Percentiles rank a stretch among this genome's conserved stretches.
These are phyloP conservation scores for Phialophora chinensis DNA, from an alignment of 2,329 filamentous ascomycete genomes.

Conservation along the genomic window DNA sequence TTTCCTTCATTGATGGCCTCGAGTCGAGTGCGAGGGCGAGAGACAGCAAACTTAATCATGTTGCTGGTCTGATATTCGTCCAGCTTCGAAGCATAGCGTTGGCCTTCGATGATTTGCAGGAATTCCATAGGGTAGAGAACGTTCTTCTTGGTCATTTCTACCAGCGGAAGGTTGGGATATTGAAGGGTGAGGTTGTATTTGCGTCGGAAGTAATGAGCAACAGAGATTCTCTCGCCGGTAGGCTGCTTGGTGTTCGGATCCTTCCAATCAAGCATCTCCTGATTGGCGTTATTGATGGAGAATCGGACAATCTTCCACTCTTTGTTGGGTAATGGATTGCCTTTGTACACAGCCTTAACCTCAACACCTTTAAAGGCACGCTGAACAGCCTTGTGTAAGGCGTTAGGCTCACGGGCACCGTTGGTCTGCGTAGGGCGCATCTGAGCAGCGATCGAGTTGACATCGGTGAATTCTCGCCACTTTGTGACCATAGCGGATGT, in stretches of 20 bases:
- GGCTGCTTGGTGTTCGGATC: conserved; percentile 48
- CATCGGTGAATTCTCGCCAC: conserved; percentile 42
- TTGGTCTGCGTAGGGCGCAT: conserved; percentile 23
- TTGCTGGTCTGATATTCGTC: conserved; percentile 69
- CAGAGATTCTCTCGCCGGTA: conserved; percentile 58
- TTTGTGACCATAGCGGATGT: conserved; percentile 46
- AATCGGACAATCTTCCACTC: conserved; percentile 61
- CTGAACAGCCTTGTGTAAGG: conserved; percentile 42
- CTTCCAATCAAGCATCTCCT: conserved; percentile 52
- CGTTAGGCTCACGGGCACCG: conserved; percentile 36
- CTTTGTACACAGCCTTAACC: conserved; percentile 48
- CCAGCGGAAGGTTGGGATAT: conserved; percentile 60
- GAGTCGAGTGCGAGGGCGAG: conserved; percentile 72
- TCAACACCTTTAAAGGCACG: conserved; percentile 45
- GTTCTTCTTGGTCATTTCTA: conserved; percentile 62
- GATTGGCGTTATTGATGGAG: conserved; percentile 49
- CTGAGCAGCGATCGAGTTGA: conserved; percentile 41
- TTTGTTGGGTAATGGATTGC: conserved; percentile 44
- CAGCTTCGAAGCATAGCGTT: conserved; percentile 65
- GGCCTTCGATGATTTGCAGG: conserved; percentile 58
- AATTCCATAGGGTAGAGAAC: conserved; percentile 64
- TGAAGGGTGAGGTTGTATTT: conserved; percentile 58
- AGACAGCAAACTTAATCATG: conserved; percentile 96
- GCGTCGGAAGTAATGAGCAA: conserved; percentile 63
- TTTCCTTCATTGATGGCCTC: conserved; percentile 72